phyloP scores from a whole-genome alignment of 1,284 basidiomycete species.

The Boletus mariae region DNA sequence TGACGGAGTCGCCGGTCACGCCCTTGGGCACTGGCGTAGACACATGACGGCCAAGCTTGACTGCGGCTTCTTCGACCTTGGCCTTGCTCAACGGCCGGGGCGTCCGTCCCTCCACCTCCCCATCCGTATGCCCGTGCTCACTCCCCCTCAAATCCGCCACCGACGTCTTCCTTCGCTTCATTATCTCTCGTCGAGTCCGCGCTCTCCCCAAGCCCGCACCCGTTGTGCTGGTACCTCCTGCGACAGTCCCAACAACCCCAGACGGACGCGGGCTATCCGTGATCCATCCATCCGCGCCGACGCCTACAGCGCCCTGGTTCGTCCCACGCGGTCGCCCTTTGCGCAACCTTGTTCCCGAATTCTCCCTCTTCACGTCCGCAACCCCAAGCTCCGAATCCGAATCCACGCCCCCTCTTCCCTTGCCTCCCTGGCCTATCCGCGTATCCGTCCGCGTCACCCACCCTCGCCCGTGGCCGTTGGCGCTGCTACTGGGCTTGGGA shows the following conservation, averaged over 20 bases:
- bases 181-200: slow-evolving; percentile 3
- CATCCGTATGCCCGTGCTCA: slow-evolving; percentile 29
- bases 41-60: not conserved
- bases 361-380: not conserved
- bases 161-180: slow-evolving; percentile 16
- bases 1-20: not conserved
- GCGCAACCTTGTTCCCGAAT: slow-evolving; percentile 22
- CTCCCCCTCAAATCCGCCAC: slow-evolving; percentile 26
- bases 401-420: not conserved
- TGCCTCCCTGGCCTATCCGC: slow-evolving; percentile 10
- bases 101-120: slow-evolving; percentile 14
- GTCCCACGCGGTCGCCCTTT: slow-evolving; percentile 19
- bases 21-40: not conserved
- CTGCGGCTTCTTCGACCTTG: not conserved
- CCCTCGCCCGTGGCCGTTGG: not conserved
- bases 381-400: slow-evolving; percentile 11
- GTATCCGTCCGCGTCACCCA: slow-evolving; percentile 33
- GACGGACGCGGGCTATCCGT: slow-evolving; percentile 14
- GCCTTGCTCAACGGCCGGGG: not conserved
- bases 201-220: not conserved
- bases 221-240: not conserved
- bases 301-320: not conserved
- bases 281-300: slow-evolving; percentile 22
- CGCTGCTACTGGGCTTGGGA: not conserved
- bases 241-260: not conserved